Conservation (phyloP, 495 filamentous ascomycete species). For the Hypoxylon fragiforme region DNA sequence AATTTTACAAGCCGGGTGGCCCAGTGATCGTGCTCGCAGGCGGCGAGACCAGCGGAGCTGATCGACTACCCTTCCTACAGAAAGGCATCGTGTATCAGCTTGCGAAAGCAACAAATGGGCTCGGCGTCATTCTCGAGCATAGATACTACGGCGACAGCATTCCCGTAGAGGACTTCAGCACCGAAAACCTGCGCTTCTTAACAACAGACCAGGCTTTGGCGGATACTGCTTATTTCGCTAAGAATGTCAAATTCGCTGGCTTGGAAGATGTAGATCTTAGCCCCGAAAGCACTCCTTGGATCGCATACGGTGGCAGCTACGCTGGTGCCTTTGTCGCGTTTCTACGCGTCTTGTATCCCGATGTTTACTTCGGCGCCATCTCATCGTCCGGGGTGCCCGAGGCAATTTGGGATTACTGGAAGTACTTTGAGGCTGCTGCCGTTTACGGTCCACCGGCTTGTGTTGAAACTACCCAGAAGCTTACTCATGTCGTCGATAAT, state of each 20-base stretch:
- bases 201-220: constrained; percentile 75
- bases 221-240: constrained; percentile 72
- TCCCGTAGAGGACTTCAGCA: constrained; percentile 61
- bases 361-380: constrained; percentile 69
- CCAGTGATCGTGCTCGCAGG: constrained; percentile 70
- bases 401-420: constrained; percentile 73
- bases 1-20: constrained; percentile 67
- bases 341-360: constrained; percentile 67
- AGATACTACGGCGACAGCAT: constrained; percentile 71
- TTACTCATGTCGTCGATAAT: constrained; percentile 65
- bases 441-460: constrained; percentile 56
- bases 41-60: constrained; percentile 63
- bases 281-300: constrained; percentile 60
- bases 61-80: constrained; percentile 65
- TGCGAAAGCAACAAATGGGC: constrained; percentile 62
- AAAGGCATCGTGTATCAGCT: constrained; percentile 70
- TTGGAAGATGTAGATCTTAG: constrained; percentile 65
- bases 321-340: constrained; percentile 74
- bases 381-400: constrained; percentile 71
- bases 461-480: constrained; percentile 57
- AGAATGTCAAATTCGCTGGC: constrained; percentile 65
- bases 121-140: constrained; percentile 78
- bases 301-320: constrained; percentile 76
- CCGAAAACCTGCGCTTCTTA: constrained; percentile 69
- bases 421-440: constrained; percentile 68